Evolutionary conservation across 805 yeast genomes (phyloP).

Genomic region (Candida montana): DNA sequence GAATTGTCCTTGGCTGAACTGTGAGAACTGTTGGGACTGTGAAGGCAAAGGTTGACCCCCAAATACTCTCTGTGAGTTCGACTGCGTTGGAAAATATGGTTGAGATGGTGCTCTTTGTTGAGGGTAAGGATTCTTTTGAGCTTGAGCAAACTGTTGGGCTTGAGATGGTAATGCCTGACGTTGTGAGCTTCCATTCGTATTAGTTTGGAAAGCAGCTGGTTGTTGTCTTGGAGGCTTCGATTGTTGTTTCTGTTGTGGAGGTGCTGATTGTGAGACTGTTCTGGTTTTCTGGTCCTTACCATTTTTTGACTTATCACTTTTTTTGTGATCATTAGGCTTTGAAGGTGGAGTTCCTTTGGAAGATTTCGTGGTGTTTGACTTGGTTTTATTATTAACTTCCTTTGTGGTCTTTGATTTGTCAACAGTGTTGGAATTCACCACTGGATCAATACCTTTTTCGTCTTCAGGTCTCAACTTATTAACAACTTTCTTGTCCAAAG

Average conservation of each 20-base stretch:
- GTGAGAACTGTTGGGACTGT: background rate
- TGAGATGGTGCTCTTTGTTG: too few species aligned
- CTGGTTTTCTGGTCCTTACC: too few species aligned
- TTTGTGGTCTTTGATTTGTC: background rate
- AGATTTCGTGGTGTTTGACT: too few species aligned
- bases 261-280: too few species aligned
- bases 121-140: background rate
- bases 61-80: too few species aligned
- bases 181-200: background rate
- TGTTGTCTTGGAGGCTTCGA: background rate
- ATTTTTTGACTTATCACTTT: background rate
- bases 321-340: background rate
- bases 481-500: constrained; percentile 24
- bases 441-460: constrained; percentile 8
- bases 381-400: too few species aligned
- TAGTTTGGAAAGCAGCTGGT: background rate
- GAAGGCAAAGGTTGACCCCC: too few species aligned
- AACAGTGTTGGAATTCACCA: too few species aligned
- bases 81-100: background rate
- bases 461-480: constrained; percentile 18
- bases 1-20: too few species aligned
- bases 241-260: background rate
- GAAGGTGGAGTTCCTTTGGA: too few species aligned
- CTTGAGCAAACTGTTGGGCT: constrained; percentile 2
- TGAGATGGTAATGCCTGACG: constrained; percentile 1